Conservation (phyloP, 2,329 filamentous ascomycete genomes). For the Leptographium lundbergii region DNA sequence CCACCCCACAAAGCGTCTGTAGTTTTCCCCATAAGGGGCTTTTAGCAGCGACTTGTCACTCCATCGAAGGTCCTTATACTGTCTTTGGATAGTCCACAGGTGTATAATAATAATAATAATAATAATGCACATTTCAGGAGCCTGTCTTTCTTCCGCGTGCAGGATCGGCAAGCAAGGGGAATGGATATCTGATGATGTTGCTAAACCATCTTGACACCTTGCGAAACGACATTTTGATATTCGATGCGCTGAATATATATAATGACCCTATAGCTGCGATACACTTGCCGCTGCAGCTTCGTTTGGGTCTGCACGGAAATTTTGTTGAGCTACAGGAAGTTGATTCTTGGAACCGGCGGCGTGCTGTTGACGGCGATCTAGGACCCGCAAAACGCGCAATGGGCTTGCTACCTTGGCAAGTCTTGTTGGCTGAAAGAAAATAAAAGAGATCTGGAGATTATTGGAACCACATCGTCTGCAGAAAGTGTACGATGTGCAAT, state of each 20-base stretch:
- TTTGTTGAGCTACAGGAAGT: constrained; percentile 29
- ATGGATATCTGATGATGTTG: constrained; percentile 36
- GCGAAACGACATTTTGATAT: constrained; percentile 30
- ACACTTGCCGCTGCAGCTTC: constrained; percentile 27
- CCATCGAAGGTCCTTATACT: too few species aligned
- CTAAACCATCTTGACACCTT: constrained; percentile 32
- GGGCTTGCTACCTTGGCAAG: constrained; percentile 27
- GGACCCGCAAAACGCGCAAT: constrained; percentile 24
- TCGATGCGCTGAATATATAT: constrained; percentile 25
- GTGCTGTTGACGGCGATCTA: constrained; percentile 22
- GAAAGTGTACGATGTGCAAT: too few species aligned
- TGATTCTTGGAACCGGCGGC: constrained; percentile 26
- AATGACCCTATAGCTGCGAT: constrained; percentile 26
- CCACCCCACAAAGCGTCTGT: too few species aligned
- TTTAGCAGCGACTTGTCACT: too few species aligned
- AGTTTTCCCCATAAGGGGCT: too few species aligned
- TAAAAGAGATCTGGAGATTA: too few species aligned
- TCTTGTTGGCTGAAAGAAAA: neutral
- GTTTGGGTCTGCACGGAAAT: constrained; percentile 29
- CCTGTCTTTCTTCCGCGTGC: constrained; percentile 36
- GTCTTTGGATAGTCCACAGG: too few species aligned
- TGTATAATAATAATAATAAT: too few species aligned
- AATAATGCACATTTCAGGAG: constrained; percentile 40
- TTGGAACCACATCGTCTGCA: too few species aligned
- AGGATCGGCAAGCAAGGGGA: constrained; percentile 28